Base-by-base conservation (phyloP, 164 flowering plant species). In the Cinnamomum chago region DNA sequence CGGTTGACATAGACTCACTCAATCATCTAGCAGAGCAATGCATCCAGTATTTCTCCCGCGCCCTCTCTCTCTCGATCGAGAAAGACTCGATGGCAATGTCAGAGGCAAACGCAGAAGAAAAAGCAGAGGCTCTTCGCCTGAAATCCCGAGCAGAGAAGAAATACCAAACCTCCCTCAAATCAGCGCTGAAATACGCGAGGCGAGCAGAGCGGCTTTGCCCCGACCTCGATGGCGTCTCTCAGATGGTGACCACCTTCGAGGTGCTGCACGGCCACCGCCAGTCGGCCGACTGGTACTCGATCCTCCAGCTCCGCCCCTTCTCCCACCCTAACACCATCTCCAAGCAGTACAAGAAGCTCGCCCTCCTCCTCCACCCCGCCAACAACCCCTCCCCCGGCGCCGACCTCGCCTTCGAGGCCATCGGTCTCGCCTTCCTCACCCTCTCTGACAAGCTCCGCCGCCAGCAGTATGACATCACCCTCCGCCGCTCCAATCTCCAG, bases 341-440 rank as follows among this genome's bases (percentile, higher is more conserved):
- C 76, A 87, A 84, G 71, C 91, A 88, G 84, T 92, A 90, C 78
- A 87, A 81, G 80, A 88, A 86, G 78, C 90, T 94, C 5, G 97
- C 97, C 51, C 77, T 91, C 22, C 23, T 78, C 18, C 77, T 94
- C 18, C 97, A 91, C 68, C 97, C 97, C 2, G 97, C 93, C 74
- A 94, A 93, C 80, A 91, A 84, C 77, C 71, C 84, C 1, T 81
- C 77, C 72, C 51, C 50, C 0, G 95, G 88, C 7, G 86, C 88
- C 23, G 94, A 87, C 62, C 97, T 91, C 68, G 98, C 95, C 25
- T 90, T 94, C 78, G 91, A 91, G 82, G 81, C 81, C 47, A 90
- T 94, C 6, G 86, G 84, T 28, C 58, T 62, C 23, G 75, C 75
- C 22, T 65, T 73, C 27, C 75, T 68, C n/a, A 81, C 87, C 50